Conservation (phyloP, 495 filamentous ascomycete species). For the Aspergillus taichungensis region DNA sequence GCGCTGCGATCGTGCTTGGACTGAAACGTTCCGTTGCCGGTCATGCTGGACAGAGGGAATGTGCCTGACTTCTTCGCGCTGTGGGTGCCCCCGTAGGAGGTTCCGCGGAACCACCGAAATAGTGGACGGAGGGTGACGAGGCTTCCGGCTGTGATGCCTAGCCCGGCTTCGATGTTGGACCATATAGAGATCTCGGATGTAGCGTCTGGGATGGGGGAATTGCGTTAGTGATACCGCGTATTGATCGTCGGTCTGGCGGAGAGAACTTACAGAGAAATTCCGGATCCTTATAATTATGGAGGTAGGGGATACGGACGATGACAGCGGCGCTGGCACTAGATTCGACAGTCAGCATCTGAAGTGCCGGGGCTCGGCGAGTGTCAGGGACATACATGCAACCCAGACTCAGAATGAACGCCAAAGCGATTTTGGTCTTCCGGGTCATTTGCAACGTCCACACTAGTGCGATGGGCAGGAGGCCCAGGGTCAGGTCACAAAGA, state of each 20-base stretch:
- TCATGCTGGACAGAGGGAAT: slow-evolving; percentile 26
- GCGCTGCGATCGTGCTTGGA: slow-evolving; percentile 11
- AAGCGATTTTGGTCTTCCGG: slow-evolving; percentile 23
- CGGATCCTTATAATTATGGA: slow-evolving; percentile 18
- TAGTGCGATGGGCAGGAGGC: slow-evolving; percentile 26
- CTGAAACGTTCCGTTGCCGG: slow-evolving; percentile 11
- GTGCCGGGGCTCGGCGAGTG: not conserved
- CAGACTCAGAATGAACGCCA: slow-evolving; percentile 32
- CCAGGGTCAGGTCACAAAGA: slow-evolving; percentile 32
- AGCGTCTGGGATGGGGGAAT: slow-evolving; percentile 18
- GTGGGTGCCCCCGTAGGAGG: slow-evolving; percentile 18
- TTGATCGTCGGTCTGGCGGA: not conserved
- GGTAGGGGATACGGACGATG: slow-evolving; percentile 30
- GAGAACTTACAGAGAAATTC: slow-evolving; percentile 26
- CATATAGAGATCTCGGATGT: slow-evolving; percentile 38
- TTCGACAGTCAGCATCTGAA: not conserved
- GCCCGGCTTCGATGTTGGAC: slow-evolving; percentile 37
- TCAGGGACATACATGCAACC: slow-evolving; percentile 28
- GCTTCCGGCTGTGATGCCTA: slow-evolving; percentile 39
- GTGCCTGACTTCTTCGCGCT: slow-evolving; percentile 23
- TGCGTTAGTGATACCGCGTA: slow-evolving; percentile 8
- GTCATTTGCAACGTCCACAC: slow-evolving; percentile 35
- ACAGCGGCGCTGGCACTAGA: slow-evolving; percentile 29
- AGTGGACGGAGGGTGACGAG: slow-evolving; percentile 40
- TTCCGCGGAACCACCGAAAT: slow-evolving; percentile 36